Evolutionary conservation across 1,139 yeast genomes (phyloP), one percentile per base, ranked within the genome.

Genomic region (Suhomyces bolitotheri): DNA sequence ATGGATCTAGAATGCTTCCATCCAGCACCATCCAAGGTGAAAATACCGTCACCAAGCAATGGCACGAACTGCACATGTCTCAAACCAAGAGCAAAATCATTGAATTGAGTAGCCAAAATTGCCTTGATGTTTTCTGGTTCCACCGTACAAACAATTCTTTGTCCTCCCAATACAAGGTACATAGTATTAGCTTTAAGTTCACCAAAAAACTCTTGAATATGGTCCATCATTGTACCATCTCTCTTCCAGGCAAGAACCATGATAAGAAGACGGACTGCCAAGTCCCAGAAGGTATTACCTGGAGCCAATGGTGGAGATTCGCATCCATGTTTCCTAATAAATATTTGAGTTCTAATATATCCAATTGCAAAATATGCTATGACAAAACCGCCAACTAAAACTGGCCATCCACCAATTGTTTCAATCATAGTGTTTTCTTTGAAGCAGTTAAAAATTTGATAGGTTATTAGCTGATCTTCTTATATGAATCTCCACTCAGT

Each of bases 1-100:
- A 55, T 51, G 4, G 59, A 45, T 33, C 60, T 41, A 7, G 56
- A 50, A 29, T 55, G 58, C 35, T 55, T 55, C 60, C 60, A 55
- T 6, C 58, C 59, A 5, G 47, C 51, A 6, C 58, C 56, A 29
- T 55, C 60, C 34, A 55, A 45, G n/a, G 60, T 54, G 40, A 55
- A 55, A 28, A 54, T 54, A 5, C 60, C 60, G 26, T 55, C 58
- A 11, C 60, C 60, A 34, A 55, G 41, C 23, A 51, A 45, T 3
- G 56, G 50, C 31, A 31, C 30, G 36, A 54, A 46, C 30, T 50
- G 51, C 15, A 49, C 40, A 38, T 53, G 56, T 33, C 60, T 53
- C 7, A 46, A 44, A 1, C 60, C 60, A 33, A 55, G 50, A 11
- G 53, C 50, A 41, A 52, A 55, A 37, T 54, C 60, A 17, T 49